These are phyloP conservation scores for Ilyonectria mors-panacis DNA, from an alignment of 2,329 filamentous ascomycete genomes.

Conservation along the genomic window DNA sequence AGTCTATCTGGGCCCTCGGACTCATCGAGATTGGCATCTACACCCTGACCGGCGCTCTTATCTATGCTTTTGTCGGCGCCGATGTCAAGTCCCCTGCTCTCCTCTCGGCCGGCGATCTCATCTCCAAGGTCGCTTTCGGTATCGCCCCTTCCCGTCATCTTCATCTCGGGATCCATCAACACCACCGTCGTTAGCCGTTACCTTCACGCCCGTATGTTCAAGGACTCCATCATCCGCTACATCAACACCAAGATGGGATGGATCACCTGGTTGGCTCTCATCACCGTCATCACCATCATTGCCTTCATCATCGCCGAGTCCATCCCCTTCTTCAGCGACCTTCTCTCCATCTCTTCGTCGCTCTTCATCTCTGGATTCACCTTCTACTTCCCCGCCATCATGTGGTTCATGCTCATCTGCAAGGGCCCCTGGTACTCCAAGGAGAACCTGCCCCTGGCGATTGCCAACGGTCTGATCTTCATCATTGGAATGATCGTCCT, in stretches of 20 bases:
- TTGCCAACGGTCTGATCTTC: conserved; percentile 48
- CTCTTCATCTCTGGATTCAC: conserved; percentile 65
- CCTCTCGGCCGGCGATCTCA: conserved; percentile 70
- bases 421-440: conserved; percentile 50
- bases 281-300: conserved; percentile 70
- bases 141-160: conserved; percentile 79
- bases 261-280: conserved; percentile 72
- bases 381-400: conserved; percentile 60
- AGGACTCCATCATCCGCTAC: conserved; percentile 59
- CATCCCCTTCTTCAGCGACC: conserved; percentile 80
- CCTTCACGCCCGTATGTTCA: conserved; percentile 62
- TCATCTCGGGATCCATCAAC: conserved; percentile 82
- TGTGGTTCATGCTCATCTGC: conserved; percentile 59
- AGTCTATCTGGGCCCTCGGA: conserved; percentile 74
- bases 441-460: conserved; percentile 48
- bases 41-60: conserved; percentile 74
- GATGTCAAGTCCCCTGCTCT: conserved; percentile 77
- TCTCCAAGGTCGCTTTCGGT: conserved; percentile 79
- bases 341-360: conserved; percentile 70
- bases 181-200: conserved; percentile 63
- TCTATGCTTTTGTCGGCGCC: conserved; percentile 78
- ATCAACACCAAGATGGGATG: conserved; percentile 66
- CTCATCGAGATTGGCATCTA: conserved; percentile 76
- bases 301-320: conserved; percentile 81
- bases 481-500: conserved; percentile 52